phyloP scores from a whole-genome alignment of 148 eudicot species.

The Camellia sinensis region DNA sequence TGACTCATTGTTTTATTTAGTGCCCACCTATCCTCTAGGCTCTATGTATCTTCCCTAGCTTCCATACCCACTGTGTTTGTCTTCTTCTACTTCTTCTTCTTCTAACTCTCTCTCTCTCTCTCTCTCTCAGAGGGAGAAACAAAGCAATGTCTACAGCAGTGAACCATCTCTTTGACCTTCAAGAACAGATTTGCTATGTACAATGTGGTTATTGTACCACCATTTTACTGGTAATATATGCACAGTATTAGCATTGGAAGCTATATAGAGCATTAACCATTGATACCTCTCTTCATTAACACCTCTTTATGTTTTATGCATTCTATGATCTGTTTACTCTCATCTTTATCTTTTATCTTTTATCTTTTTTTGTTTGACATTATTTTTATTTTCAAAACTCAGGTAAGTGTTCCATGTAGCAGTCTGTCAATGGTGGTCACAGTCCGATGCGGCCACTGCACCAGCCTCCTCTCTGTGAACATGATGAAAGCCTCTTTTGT shows the following conservation, averaged over 20 bases:
- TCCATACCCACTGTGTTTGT: too few relatives aligned
- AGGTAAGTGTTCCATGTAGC: constrained; percentile 82
- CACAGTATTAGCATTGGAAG: too few relatives aligned
- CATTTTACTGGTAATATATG: constrained; percentile 58
- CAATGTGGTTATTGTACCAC: constrained; percentile 83
- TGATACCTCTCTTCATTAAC: neutral
- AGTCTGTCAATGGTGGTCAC: constrained; percentile 81
- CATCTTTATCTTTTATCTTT: neutral
- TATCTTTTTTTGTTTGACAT: neutral
- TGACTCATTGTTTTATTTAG: neutral
- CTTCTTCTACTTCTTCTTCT: neutral
- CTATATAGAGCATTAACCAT: too few relatives aligned
- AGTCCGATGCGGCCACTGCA: constrained; percentile 87
- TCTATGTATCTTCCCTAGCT: neutral
- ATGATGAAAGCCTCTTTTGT: constrained; percentile 70
- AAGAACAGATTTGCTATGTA: constrained; percentile 87
- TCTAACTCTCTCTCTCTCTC: constrained; percentile 4
- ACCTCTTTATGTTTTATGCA: neutral
- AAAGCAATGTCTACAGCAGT: constrained; percentile 34
- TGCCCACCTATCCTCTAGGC: neutral
- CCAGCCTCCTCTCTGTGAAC: constrained; percentile 70
- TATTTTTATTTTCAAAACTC: neutral
- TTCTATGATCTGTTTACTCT: neutral
- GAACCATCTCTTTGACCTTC: constrained; percentile 38
- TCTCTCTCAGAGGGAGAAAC: neutral